Evolutionary conservation across 148 eudicot genomes (phyloP).

Genomic region (Pouteria glomerata): DNA sequence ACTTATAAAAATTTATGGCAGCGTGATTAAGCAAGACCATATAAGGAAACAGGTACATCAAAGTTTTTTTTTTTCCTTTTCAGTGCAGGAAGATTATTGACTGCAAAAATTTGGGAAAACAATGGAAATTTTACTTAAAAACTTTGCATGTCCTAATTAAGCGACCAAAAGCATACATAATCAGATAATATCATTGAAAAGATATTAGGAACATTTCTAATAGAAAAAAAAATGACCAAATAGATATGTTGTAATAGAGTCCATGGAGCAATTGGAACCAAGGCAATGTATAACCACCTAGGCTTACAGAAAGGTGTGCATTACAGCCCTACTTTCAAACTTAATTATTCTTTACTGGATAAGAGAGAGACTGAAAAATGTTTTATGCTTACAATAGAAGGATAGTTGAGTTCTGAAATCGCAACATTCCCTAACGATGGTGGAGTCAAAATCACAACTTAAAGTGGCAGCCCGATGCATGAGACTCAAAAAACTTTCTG

Average conservation of each 20-base stretch:
- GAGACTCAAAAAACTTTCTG: too few species aligned
- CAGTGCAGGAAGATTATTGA: background rate
- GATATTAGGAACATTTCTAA: background rate
- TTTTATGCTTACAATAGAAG: too few species aligned
- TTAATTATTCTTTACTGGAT: background rate
- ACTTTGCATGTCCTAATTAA: background rate
- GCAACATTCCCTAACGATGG: too few species aligned
- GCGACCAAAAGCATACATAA: background rate
- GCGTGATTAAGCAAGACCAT: background rate
- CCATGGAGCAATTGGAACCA: background rate
- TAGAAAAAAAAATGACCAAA: background rate
- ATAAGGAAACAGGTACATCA: background rate
- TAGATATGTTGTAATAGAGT: background rate
- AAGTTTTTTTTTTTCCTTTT: background rate
- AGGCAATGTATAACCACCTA: slow-evolving; percentile 5
- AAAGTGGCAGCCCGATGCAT: too few species aligned
- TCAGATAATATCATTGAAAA: background rate
- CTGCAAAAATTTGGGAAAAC: background rate
- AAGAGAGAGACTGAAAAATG: background rate
- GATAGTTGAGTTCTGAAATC: too few species aligned
- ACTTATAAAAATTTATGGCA: too few species aligned
- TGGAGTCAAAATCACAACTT: too few species aligned
- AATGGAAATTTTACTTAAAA: background rate
- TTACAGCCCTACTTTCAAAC: background rate
- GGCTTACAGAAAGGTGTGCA: background rate